Evolutionary conservation across 345 rosid species (phyloP), one percentile per base, ranked within the genome.

Genomic region (Zanthoxylum bungeanum): DNA sequence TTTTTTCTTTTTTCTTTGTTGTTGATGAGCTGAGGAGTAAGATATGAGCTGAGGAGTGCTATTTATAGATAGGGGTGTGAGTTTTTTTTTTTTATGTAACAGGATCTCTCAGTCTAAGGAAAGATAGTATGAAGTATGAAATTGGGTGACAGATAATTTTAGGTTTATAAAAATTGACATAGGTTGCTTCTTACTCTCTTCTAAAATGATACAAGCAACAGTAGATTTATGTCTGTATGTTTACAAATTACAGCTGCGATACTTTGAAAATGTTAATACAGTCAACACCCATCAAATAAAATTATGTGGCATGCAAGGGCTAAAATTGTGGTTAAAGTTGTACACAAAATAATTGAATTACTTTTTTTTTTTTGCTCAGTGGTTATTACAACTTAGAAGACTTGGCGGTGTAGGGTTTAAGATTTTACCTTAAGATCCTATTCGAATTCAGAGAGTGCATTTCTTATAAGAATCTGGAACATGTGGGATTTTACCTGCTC

Each of bases 121-220:
- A 71, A 69, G 53, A 65, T 62, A 44, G 75, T 67, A 51, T 60
- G 66, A 53, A 53, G 65, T 55, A 77, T 60, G 79, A 72, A 69
- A 76, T 69, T 86, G 86, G 84, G 44, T 81, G 82, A 76, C 88
- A 85, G 87, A 71, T 83, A 76, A 55, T 70, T 75, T 55, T 50
- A 36, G 69, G 72, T 73, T 70, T 75, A 55, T 69, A 47, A 4
- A 59, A 66, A n/a, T 37, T 1, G 25, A 16, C 69, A 64, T 34
- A 6, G 21, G 47, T 25, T 24, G 52, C 19, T 60, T 61, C 31
- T 69, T 31, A 36, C 53, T 67, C 65, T 27, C 58, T n/a, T 42
- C 30, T 25, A 70, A 67, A 68, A 22, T 58, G 70, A 76, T 73
- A 52, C 16, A 5, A 58, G n/a, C n/a, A n/a, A n/a, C n/a, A n/a